A percentile compares a stretch with the other conserved stretches of the same genome.
These are phyloP conservation scores for Fusarium praegraminearum DNA, from an alignment of 2,329 filamentous ascomycete species.

Conservation along the genomic window DNA sequence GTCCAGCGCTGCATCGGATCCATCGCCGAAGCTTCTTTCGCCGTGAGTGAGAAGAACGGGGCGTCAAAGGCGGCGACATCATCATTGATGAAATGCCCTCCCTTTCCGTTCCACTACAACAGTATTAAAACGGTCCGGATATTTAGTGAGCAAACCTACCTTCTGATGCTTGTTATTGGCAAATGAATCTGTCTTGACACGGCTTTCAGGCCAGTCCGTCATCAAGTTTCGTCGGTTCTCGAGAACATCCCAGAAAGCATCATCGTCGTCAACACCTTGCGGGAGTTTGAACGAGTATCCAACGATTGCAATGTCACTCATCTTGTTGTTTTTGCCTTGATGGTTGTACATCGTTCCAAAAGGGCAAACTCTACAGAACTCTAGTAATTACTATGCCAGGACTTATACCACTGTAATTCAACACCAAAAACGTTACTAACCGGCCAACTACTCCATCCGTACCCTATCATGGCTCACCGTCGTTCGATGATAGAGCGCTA, in stretches of 20 bases:
- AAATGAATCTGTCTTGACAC: not conserved
- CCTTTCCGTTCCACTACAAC: not conserved
- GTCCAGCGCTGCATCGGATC: conserved; percentile 55
- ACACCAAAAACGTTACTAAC: too few species aligned
- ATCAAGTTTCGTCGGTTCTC: conserved; percentile 20
- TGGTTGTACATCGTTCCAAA: too few species aligned
- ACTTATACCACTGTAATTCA: too few species aligned
- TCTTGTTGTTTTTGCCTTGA: not conserved
- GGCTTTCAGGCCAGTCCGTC: not conserved
- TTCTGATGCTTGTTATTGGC: conserved; percentile 7
- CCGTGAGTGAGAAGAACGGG: conserved; percentile 52
- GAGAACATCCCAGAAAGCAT: conserved; percentile 53
- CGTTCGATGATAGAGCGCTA: too few species aligned
- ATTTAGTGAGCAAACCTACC: not conserved
- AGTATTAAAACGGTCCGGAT: too few species aligned
- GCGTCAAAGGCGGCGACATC: conserved; percentile 54
- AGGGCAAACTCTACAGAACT: too few species aligned
- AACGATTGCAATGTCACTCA: conserved; percentile 49
- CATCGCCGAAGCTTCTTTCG: conserved; percentile 39
- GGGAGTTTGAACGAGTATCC: conserved; percentile 56
- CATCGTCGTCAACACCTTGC: conserved; percentile 49
- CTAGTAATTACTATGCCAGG: too few species aligned
- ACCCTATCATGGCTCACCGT: too few species aligned
- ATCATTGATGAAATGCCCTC: conserved; percentile 38
- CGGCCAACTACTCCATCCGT: too few species aligned